phyloP scores from a whole-genome alignment of 2,329 filamentous ascomycete species.

The Nigrospora osmanthi region DNA sequence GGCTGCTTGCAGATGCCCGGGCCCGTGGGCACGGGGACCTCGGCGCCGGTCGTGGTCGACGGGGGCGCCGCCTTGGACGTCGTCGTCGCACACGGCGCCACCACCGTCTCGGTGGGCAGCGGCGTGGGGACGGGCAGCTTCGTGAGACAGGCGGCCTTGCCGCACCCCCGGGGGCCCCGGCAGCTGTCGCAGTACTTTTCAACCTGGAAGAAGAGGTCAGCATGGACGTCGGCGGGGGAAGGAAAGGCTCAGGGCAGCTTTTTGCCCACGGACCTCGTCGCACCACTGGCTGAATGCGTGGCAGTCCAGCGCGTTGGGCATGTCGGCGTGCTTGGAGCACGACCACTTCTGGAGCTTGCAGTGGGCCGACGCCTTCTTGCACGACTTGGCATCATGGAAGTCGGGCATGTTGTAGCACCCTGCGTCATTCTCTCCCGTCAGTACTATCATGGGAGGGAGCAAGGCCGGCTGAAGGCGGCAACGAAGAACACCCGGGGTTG shows the following conservation, averaged over 20 bases:
- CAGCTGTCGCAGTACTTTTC: too few relatives aligned
- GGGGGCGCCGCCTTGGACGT: constrained; percentile 6
- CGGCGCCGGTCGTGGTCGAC: constrained; percentile 11
- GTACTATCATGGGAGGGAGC: too few relatives aligned
- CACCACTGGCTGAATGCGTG: constrained; percentile 45
- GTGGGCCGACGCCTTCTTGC: constrained; percentile 31
- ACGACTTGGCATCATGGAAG: constrained; percentile 34
- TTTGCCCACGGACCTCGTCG: constrained; percentile 19
- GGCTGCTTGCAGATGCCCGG: constrained; percentile 47
- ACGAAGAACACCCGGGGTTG: constrained; percentile 27
- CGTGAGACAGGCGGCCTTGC: too few relatives aligned
- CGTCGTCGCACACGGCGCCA: too few relatives aligned
- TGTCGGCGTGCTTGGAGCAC: constrained; percentile 44
- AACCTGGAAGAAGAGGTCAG: too few relatives aligned
- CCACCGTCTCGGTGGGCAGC: too few relatives aligned
- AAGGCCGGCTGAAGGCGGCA: too few relatives aligned
- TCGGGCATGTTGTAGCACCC: constrained; percentile 30
- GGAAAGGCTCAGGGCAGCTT: too few relatives aligned
- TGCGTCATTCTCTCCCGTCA: too few relatives aligned
- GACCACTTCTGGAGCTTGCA: constrained; percentile 39
- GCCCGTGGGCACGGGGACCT: constrained; percentile 34
- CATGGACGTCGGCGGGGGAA: too few relatives aligned
- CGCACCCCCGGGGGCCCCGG: too few relatives aligned
- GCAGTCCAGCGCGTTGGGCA: constrained; percentile 39
- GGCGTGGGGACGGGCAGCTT: too few relatives aligned